Evolutionary conservation across 1,284 basidiomycete species (phyloP), one percentile per base, ranked within the genome.

Genomic region (Inonotus hispidus): DNA sequence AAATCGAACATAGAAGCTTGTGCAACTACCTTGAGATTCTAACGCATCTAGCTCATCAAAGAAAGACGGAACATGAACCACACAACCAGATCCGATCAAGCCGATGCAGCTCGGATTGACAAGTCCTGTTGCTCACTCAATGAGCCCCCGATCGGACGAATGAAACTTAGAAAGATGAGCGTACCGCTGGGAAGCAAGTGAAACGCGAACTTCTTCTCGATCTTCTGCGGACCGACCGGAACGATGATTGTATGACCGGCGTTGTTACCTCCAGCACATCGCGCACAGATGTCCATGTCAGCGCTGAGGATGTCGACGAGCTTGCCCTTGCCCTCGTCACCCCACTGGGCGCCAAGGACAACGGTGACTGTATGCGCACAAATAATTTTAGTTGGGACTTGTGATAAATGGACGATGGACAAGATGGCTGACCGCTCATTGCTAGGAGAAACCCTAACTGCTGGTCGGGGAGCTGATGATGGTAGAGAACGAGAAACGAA

Each of bases 171-270:
- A 58, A 63, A 56, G 59, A 32, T 53, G 46, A 45, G 78, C 86
- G 66, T 65, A 95, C 95, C 96, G 69, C 90, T 92, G 1, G 97
- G 97, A 32, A 99, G 80, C 16, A 98, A 79, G 79, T 99, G 96
- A 75, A 99, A 99, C 60, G 95, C 95, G 74, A 92, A 98, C 25
- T 88, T 95, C 68, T 84, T 93, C 73, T 85, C 84, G 65, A 86
- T 74, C 61, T 78, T 85, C 72, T 83, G 85, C 69, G 79, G 82
- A 60, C 77, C 86, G 67, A 82, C 79, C 52, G 91, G 88, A 41
- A 90, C 93, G 66, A 99, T 91, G 73, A 99, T 98, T 37, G 97
- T 99, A 76, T 99, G 96, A 5, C 96, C 97, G 46, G 96, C 96
- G 73, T 99, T 99, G 79, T 98, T 98, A 19, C 96, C 97, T 29